Evolutionary conservation across 2,329 filamentous ascomycete species (phyloP), one percentile per base, ranked within the genome.

Genomic region (Neonectria magnoliae): DNA sequence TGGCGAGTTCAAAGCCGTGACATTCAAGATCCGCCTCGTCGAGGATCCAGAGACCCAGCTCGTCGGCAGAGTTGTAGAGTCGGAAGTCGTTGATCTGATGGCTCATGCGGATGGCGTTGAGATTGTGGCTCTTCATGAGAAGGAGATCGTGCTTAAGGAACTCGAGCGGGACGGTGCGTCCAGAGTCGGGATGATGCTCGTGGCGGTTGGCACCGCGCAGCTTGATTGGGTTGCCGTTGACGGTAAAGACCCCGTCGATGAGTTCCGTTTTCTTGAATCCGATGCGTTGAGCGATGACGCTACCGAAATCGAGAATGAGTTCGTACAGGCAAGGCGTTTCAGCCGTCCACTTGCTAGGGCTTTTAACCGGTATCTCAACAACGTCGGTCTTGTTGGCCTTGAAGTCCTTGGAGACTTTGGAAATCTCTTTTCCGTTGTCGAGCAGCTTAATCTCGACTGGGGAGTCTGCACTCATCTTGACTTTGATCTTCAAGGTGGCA

Each of bases 141-240:
- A 89, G 66, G 3, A 93, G 80, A 66, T 93, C 90, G 1, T 81
- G 77, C 57, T 84, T 81, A 70, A 92, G 83, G n/a, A 85, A 87
- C 0, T 86, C 84, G 29, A 85, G 83, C 0, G 88, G 88, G 1
- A 92, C 87, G 0, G 88, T 83, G 0, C 90, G 85, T 0, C 90
- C 90, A 5, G 84, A 84, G 60, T 83, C 79, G 0, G 89, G 86
- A 69, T 92, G 88, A 67, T 93, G 90, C 62, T 93, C 91, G 68
- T 93, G 91, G 36, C 90, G 84, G 71, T 93, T 93, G 6, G 89
- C 88, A 2, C 91, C 91, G 16, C 88, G 86, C 68, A 93, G 82
- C 14, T 90, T 85, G 59, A 93, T 83, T 0, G 87, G 83, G 20
- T 82, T 82, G 2, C 90, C 90, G 61, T 93, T 93, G 66, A 93